A percentile compares a stretch with the other conserved stretches of the same genome.
These are phyloP conservation scores for Candida maesae DNA, from an alignment of 805 yeast species.

Conservation along the genomic window DNA sequence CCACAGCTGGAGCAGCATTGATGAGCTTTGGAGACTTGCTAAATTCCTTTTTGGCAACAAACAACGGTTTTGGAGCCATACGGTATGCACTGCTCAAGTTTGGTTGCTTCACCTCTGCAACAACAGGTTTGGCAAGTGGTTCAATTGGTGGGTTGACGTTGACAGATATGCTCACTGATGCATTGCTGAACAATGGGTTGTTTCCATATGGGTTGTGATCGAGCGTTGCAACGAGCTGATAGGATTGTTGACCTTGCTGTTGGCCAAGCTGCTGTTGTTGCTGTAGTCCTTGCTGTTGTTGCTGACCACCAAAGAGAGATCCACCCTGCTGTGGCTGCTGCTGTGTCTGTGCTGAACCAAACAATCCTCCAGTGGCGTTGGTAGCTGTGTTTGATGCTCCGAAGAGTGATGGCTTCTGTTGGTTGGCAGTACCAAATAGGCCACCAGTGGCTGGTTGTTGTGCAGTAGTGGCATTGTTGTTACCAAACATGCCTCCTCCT, in stretches of 20 bases:
- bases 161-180: slow-evolving; percentile 33
- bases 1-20: background rate
- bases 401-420: slow-evolving; percentile 23
- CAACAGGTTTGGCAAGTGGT: slow-evolving; percentile 47
- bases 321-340: slow-evolving; percentile 11
- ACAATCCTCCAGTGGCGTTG: slow-evolving; percentile 20
- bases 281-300: slow-evolving; percentile 19
- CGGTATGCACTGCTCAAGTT: slow-evolving; percentile 59
- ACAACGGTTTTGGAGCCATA: slow-evolving; percentile 61
- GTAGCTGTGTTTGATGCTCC: slow-evolving; percentile 29
- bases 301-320: slow-evolving; percentile 12
- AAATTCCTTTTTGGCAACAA: slow-evolving; percentile 26
- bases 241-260: slow-evolving; percentile 17
- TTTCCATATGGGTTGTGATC: slow-evolving; percentile 74
- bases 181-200: slow-evolving; percentile 56
- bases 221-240: slow-evolving; percentile 28
- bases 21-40: background rate
- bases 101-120: slow-evolving; percentile 51
- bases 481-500: slow-evolving; percentile 35
- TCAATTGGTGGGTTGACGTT: slow-evolving; percentile 35
- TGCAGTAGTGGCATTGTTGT: slow-evolving; percentile 17
- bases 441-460: slow-evolving; percentile 29
- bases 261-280: too few species aligned
- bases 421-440: slow-evolving; percentile 21
- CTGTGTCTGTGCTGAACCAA: slow-evolving; percentile 25